phyloP scores from a whole-genome alignment of 140 eudicot genomes.

The Stevia rebaudiana region DNA sequence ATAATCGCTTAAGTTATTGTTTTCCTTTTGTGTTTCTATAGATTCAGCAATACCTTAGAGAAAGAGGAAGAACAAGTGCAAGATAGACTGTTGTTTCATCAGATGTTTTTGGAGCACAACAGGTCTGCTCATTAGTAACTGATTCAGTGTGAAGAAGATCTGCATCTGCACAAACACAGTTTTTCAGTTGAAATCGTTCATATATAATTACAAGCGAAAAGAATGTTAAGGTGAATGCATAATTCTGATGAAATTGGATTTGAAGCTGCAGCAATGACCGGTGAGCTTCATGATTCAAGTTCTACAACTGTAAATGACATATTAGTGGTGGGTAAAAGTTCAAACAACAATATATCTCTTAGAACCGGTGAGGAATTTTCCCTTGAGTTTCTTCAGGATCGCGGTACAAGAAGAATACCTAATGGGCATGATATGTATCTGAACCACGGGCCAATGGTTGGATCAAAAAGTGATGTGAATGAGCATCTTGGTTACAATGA shows the following conservation, averaged over 20 bases:
- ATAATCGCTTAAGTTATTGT: not conserved
- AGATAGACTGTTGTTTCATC: conserved; percentile 2
- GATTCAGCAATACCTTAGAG: not conserved
- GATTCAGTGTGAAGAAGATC: conserved; percentile 12
- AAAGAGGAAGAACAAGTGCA: conserved; percentile 3
- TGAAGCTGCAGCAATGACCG: conserved; percentile 33
- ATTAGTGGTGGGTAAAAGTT: conserved; percentile 15
- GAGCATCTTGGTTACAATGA: conserved; percentile 46
- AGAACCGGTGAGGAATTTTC: conserved; percentile 80
- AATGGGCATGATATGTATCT: conserved; percentile 28
- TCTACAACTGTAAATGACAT: conserved; percentile 21
- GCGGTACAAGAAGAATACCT: conserved; percentile 36
- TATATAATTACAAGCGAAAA: not conserved
- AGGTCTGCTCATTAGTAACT: not conserved
- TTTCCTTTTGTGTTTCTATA: conserved; percentile 12
- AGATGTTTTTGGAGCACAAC: not conserved
- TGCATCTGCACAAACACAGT: not conserved
- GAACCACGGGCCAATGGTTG: conserved; percentile 32
- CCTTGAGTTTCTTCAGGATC: conserved; percentile 55
- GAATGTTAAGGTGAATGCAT: conserved; percentile 6
- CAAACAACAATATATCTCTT: conserved; percentile 39
- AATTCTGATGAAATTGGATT: conserved; percentile 28
- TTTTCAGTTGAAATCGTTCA: not conserved
- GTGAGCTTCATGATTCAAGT: conserved; percentile 32
- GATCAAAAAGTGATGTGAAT: conserved; percentile 31